Conservation (phyloP, 2,329 filamentous ascomycete genomes). For the Calonectria multiphialidica region DNA sequence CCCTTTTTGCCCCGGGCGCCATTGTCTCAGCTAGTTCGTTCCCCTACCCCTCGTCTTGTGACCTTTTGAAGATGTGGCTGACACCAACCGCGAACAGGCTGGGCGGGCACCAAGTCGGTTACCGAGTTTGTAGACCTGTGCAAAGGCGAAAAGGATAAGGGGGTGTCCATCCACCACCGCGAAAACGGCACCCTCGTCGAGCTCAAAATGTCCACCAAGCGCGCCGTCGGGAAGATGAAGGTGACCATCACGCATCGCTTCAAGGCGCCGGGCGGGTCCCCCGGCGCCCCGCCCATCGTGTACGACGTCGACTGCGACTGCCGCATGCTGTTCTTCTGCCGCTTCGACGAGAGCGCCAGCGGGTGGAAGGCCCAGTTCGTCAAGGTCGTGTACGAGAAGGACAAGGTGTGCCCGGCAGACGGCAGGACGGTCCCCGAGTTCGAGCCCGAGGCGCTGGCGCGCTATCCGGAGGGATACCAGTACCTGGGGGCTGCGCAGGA, state of each 20-base stretch:
- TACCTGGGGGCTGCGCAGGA: not conserved
- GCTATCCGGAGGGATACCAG: not conserved
- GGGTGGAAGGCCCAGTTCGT: conserved; percentile 9
- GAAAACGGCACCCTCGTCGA: conserved; percentile 3
- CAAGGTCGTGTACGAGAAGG: conserved; percentile 2
- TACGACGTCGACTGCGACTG: conserved; percentile 11
- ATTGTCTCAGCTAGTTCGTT: conserved; percentile 61
- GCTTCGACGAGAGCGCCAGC: not conserved
- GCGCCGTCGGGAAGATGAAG: conserved; percentile 9
- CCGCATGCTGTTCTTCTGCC: conserved; percentile 5
- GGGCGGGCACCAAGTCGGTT: not conserved
- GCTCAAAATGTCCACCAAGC: not conserved
- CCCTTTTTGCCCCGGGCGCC: conserved; percentile 59
- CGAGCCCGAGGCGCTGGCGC: not conserved
- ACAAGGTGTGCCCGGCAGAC: not conserved
- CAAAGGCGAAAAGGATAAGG: conserved; percentile 1
- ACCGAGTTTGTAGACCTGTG: not conserved
- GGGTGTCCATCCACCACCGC: not conserved
- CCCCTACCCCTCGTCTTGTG: too few relatives aligned
- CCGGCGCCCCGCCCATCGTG: not conserved
- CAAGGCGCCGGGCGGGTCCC: not conserved
- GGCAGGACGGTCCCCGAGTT: not conserved
- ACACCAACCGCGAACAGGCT: not conserved
- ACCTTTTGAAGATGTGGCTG: not conserved
- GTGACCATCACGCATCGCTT: conserved; percentile 11